phyloP scores from a whole-genome alignment of 2,329 filamentous ascomycete species.

The Dryadomyces sulphureus region DNA sequence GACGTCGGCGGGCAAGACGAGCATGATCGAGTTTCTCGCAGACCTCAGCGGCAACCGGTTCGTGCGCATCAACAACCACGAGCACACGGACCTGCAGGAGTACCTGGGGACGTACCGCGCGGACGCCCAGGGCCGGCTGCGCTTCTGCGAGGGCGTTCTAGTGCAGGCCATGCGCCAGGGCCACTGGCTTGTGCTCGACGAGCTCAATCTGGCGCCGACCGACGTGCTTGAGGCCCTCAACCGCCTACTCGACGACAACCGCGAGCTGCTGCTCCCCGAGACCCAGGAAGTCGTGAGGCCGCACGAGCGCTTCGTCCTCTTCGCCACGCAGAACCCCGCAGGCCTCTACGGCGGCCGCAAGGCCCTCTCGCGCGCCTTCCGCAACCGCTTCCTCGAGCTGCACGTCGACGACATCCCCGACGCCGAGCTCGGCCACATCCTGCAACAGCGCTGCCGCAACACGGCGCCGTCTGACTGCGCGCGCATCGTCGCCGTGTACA shows the following conservation, averaged over 20 bases:
- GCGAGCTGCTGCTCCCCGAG: conserved; percentile 89
- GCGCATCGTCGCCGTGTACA: conserved; percentile 85
- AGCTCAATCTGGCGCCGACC: conserved; percentile 90
- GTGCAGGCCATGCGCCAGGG: conserved; percentile 86
- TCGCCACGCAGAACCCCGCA: conserved; percentile 93
- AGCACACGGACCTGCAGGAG: conserved; percentile 95
- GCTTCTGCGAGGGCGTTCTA: conserved; percentile 84
- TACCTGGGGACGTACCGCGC: conserved; percentile 93
- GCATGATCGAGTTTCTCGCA: conserved; percentile 98
- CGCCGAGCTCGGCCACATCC: conserved; percentile 78
- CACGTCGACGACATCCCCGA: conserved; percentile 98
- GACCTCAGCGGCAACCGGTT: conserved; percentile 94
- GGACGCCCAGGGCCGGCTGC: conserved; percentile 65
- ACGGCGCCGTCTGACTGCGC: conserved; percentile 83
- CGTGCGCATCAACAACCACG: conserved; percentile 97
- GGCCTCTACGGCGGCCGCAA: conserved; percentile 93
- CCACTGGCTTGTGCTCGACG: conserved; percentile 96
- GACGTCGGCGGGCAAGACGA: conserved; percentile 94
- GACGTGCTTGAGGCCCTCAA: conserved; percentile 96
- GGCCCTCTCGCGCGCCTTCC: conserved; percentile 80
- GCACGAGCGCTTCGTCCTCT: conserved; percentile 92
- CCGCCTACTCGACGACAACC: conserved; percentile 86
- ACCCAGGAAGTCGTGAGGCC: conserved; percentile 89
- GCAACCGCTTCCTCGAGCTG: conserved; percentile 90
- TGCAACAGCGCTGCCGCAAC: conserved; percentile 74